Evolutionary conservation across 805 yeast species (phyloP), one percentile per base, ranked within the genome.

Genomic region (Spathaspora gorwiae): DNA sequence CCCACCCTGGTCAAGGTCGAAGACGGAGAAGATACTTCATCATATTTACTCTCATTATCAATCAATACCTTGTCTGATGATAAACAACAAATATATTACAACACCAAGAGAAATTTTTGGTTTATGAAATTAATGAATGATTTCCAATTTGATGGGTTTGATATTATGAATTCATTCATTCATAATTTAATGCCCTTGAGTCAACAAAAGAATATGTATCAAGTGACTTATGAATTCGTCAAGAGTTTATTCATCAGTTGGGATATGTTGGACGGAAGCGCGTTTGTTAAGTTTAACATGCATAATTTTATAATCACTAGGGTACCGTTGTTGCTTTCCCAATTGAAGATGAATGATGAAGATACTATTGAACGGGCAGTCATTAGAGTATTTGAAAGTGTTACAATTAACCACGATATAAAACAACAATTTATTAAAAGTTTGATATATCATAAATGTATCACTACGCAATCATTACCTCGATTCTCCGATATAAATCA

Each of bases 301-400:
- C 54, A 57, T 37, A 69, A 60, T 44, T 71, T 61, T 46, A 54
- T 71, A 5, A 51, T 62, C 3, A 56, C 69, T 12, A 49, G 61
- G 34, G 36, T 69, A 7, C 66, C 70, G 1, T 46, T 46, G 7
- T 48, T 64, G 9, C 44, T 68, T 8, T 47, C 54, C 13, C 43
- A 45, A 10, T 53, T 57, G 13, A 56, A 55, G 40, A 35, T 50
- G 13, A 42, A 29, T 31, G 31, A 32, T 2, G 39, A 39, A 13
- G 56, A 52, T 33, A 40, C 50, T 26, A 30, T 57, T 9, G 60
- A 58, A 33, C 50, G 47, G 29, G 58, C 55, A 4, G 47, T 54
- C 7, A 19, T 45, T 15, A 38, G 37, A n/a, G 54, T 54, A 12
- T 56, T 57, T 42, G 42, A 46, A 7, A 33, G 52, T 6, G n/a